phyloP scores from a whole-genome alignment of 306 rosid species.

The Styphnolobium japonicum region DNA sequence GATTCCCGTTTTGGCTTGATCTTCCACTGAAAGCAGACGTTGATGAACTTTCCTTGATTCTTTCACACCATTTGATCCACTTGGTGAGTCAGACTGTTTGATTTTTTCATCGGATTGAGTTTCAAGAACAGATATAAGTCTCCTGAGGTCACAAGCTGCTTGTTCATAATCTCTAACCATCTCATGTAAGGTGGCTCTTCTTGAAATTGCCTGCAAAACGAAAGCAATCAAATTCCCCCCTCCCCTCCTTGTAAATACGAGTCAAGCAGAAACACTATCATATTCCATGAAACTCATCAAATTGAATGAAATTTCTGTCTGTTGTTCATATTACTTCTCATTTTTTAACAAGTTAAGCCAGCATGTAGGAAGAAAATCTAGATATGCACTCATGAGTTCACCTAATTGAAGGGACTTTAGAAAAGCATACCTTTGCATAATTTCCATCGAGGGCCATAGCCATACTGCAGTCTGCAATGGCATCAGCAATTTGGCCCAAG shows the following conservation, averaged over 20 bases:
- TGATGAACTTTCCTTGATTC: conserved; percentile 65
- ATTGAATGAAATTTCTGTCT: conserved; percentile 6
- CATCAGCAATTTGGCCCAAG: conserved; percentile 83
- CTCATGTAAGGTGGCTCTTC: conserved; percentile 88
- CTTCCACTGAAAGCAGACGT: conserved; percentile 59
- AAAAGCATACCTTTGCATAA: conserved; percentile 72
- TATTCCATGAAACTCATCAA: conserved; percentile 8
- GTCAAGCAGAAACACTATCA: neutral
- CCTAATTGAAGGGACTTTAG: neutral
- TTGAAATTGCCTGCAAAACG: conserved; percentile 71
- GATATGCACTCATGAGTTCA: conserved; percentile 20
- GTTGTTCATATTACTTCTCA: conserved; percentile 1
- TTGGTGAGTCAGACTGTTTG: conserved; percentile 42
- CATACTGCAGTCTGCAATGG: conserved; percentile 89
- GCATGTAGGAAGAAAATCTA: conserved; percentile 7
- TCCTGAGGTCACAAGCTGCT: conserved; percentile 74
- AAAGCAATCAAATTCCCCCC: conserved; percentile 24
- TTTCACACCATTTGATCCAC: conserved; percentile 54
- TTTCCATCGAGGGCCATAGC: conserved; percentile 84
- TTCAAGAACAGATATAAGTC: conserved; percentile 56
- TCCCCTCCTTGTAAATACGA: neutral
- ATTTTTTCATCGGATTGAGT: conserved; percentile 57
- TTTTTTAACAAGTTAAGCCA: conserved; percentile 3
- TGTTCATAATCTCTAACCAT: conserved; percentile 78
- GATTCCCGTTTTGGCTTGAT: conserved; percentile 58